phyloP scores from a whole-genome alignment of 352 stramenopile species.

The Phytophthora pseudosyringae region DNA sequence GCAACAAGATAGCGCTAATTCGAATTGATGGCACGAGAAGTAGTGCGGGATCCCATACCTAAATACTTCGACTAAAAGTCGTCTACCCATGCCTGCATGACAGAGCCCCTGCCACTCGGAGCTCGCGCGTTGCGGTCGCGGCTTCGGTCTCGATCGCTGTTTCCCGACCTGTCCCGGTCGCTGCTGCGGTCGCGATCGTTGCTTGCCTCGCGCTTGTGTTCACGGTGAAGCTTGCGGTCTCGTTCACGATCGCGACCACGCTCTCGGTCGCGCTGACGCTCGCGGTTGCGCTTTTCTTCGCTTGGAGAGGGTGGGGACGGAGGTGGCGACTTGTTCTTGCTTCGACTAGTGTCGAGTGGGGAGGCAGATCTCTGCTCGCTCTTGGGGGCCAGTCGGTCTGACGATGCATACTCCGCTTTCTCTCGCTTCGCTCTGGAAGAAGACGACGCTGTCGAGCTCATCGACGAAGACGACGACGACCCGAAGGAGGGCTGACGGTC shows the following conservation, averaged over 20 bases:
- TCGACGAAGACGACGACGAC: constrained; percentile 34
- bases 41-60: background rate
- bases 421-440: constrained; percentile 28
- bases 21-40: constrained; percentile 3
- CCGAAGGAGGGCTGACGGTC: constrained; percentile 16
- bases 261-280: constrained; percentile 29
- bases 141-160: constrained; percentile 34
- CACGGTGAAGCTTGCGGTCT: constrained; percentile 36
- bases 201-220: constrained; percentile 33
- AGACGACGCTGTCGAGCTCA: constrained; percentile 29
- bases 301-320: constrained; percentile 13
- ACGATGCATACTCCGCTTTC: constrained; percentile 10
- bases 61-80: constrained; percentile 34
- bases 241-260: constrained; percentile 24
- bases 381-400: constrained; percentile 13
- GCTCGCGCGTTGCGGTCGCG: constrained; percentile 29
- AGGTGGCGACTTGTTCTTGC: constrained; percentile 16
- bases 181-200: constrained; percentile 33
- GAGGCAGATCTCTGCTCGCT: constrained; percentile 35
- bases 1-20: constrained; percentile 2
- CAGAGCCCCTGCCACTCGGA: constrained; percentile 48
- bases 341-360: constrained; percentile 24
- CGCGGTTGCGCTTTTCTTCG: constrained; percentile 19
- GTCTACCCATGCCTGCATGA: constrained; percentile 79
- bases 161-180: constrained; percentile 14